These are phyloP conservation scores for Didymellaceae sp. DNA, from an alignment of 2,329 filamentous ascomycete genomes.

Conservation along the genomic window DNA sequence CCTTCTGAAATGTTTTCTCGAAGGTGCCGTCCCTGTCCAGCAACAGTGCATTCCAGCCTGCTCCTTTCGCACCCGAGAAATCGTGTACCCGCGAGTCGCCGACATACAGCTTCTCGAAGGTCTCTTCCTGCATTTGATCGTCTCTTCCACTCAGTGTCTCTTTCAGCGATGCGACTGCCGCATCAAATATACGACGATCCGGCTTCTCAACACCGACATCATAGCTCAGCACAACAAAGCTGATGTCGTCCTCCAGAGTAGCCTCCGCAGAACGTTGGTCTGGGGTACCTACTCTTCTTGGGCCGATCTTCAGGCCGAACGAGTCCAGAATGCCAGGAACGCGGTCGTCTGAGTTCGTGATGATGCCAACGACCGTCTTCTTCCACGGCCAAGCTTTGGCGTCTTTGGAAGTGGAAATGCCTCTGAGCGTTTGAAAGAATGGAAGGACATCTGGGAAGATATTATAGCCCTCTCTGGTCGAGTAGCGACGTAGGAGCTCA, in stretches of 20 bases:
- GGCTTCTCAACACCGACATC: conserved; percentile 69
- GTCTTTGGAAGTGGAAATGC: not conserved
- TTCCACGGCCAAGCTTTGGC: conserved; percentile 45
- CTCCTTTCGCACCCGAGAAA: conserved; percentile 54
- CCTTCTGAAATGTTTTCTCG: not conserved
- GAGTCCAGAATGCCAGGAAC: conserved; percentile 61
- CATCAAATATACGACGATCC: conserved; percentile 60
- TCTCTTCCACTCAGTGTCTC: conserved; percentile 35
- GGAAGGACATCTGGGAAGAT: conserved; percentile 56
- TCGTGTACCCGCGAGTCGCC: conserved; percentile 63
- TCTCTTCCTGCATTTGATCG: conserved; percentile 11
- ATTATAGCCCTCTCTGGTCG: conserved; percentile 60
- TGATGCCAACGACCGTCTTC: conserved; percentile 60
- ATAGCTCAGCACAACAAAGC: conserved; percentile 68
- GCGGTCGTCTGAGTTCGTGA: conserved; percentile 70
- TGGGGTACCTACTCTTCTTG: conserved; percentile 23
- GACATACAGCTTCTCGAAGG: conserved; percentile 58
- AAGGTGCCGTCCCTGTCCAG: conserved; percentile 45
- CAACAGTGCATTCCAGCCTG: conserved; percentile 57
- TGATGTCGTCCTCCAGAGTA: conserved; percentile 50
- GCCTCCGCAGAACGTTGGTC: conserved; percentile 30
- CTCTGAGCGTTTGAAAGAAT: conserved; percentile 54
- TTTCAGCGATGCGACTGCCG: conserved; percentile 57
- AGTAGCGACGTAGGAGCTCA: conserved; percentile 60
- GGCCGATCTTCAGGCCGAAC: conserved; percentile 58